Evolutionary conservation across 805 yeast species (phyloP).

Genomic region (Candida loeiensis): DNA sequence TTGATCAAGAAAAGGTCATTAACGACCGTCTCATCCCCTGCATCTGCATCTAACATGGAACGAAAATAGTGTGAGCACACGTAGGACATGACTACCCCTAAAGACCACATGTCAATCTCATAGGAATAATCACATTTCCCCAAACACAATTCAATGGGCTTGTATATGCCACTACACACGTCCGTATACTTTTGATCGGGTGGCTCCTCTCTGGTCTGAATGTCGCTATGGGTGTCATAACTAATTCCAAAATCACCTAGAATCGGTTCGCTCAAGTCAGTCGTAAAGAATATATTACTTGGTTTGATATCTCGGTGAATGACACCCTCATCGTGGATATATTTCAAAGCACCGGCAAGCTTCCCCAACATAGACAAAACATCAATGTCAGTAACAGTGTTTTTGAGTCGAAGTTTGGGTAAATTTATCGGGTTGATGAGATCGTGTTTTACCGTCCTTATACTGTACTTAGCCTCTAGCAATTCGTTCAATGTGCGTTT

Average conservation of each 20-base stretch:
- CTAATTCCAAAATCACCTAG: constrained; percentile 67
- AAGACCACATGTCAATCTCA: constrained; percentile 69
- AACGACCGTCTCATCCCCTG: constrained; percentile 35
- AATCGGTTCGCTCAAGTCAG: constrained; percentile 24
- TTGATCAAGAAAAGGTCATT: constrained; percentile 61
- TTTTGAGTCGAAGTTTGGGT: constrained; percentile 11
- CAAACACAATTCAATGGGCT: constrained; percentile 71
- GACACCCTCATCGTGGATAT: constrained; percentile 30
- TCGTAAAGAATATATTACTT: constrained; percentile 28
- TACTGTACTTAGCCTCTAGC: constrained; percentile 17
- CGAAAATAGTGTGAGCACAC: constrained; percentile 37
- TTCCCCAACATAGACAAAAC: constrained; percentile 12
- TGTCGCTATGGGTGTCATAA: constrained; percentile 20
- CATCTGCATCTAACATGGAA: constrained; percentile 32
- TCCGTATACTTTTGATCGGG: constrained; percentile 43
- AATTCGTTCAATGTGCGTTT: constrained; percentile 23
- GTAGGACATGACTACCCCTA: constrained; percentile 59
- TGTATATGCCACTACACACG: constrained; percentile 63
- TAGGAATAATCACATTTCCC: constrained; percentile 52
- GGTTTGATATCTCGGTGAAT: constrained; percentile 45
- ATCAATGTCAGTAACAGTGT: constrained; percentile 8
- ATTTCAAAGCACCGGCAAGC: constrained; percentile 20
- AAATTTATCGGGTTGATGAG: constrained; percentile 20
- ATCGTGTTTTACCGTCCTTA: constrained; percentile 22
- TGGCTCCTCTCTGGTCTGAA: constrained; percentile 36